phyloP scores from a whole-genome alignment of 2,329 filamentous ascomycete genomes.

The Ascomycota sp. region DNA sequence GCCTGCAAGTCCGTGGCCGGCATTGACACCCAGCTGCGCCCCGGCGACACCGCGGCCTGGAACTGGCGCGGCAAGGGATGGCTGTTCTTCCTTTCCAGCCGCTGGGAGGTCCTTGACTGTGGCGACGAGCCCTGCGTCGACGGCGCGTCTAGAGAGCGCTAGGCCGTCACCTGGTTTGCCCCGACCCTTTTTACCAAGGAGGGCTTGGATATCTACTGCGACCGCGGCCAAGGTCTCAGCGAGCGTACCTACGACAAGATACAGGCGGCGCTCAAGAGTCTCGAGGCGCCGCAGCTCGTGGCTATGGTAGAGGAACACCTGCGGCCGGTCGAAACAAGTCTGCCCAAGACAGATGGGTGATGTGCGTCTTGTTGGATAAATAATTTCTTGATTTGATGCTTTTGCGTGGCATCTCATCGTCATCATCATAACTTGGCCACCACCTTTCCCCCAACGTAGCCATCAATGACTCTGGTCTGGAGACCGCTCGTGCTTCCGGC shows the following conservation, averaged over 20 bases:
- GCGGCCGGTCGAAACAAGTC: constrained; percentile 26
- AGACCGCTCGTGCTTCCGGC: constrained; percentile 4
- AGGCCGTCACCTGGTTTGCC: constrained; percentile 71
- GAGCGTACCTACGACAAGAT: constrained; percentile 35
- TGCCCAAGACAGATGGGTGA: constrained; percentile 24
- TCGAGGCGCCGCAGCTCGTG: constrained; percentile 34
- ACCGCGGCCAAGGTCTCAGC: constrained; percentile 37
- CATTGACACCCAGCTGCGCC: constrained; percentile 29
- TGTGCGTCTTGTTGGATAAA: too few relatives aligned
- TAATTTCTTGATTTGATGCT: too few relatives aligned
- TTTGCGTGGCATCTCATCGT: too few relatives aligned
- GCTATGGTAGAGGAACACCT: constrained; percentile 27
- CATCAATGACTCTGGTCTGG: constrained; percentile 1
- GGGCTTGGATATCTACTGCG: constrained; percentile 59
- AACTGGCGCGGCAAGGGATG: constrained; percentile 62
- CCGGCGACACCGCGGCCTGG: constrained; percentile 25
- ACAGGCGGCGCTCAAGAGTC: constrained; percentile 23
- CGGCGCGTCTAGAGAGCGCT: constrained; percentile 26
- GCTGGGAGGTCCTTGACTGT: constrained; percentile 70
- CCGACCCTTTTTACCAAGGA: constrained; percentile 69
- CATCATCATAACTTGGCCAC: too few relatives aligned
- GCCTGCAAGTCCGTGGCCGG: constrained; percentile 37
- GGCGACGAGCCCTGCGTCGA: constrained; percentile 30
- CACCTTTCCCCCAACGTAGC: too few relatives aligned
- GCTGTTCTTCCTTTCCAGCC: constrained; percentile 49